phyloP scores from a whole-genome alignment of 352 stramenopile species.

The Pythium graminicola region DNA sequence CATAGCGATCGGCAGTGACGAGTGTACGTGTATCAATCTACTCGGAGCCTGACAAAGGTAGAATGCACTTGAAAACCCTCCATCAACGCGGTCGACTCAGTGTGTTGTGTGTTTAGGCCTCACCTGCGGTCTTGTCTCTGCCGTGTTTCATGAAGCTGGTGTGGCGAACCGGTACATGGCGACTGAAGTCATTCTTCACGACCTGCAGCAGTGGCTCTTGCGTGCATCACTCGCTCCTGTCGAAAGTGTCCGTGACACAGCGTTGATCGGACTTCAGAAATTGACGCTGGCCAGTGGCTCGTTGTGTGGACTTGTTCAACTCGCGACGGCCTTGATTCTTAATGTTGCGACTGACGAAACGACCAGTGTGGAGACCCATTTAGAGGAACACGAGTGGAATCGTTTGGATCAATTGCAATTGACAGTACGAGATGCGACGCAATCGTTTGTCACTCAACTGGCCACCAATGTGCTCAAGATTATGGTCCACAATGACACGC shows the following conservation, averaged over 20 bases:
- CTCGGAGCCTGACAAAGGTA: conserved; percentile 5
- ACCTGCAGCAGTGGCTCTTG: conserved; percentile 66
- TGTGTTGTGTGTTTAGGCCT: background rate
- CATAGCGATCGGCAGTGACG: conserved; percentile 9
- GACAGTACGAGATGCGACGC: conserved; percentile 28
- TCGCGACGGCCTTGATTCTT: conserved; percentile 59
- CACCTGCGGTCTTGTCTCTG: conserved; percentile 42
- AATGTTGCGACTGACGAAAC: conserved; percentile 27
- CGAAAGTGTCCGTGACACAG: conserved; percentile 47
- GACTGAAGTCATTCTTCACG: conserved; percentile 40
- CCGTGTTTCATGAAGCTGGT: conserved; percentile 46
- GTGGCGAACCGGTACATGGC: conserved; percentile 41
- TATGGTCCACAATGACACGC: conserved; percentile 35
- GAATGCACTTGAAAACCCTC: background rate
- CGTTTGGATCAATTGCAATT: conserved; percentile 50
- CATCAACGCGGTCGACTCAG: background rate
- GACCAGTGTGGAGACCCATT: conserved; percentile 1
- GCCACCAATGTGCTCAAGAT: conserved; percentile 42
- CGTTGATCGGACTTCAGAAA: conserved; percentile 50
- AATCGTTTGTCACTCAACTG: conserved; percentile 44
- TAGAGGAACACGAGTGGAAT: conserved; percentile 47
- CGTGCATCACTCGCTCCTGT: conserved; percentile 44
- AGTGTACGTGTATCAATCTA: conserved; percentile 11
- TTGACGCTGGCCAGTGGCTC: conserved; percentile 71
- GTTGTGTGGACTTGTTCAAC: conserved; percentile 64